Evolutionary conservation across 345 rosid genomes (phyloP), one percentile per base, ranked within the genome.

Genomic region (Eucalyptus leucophloia): DNA sequence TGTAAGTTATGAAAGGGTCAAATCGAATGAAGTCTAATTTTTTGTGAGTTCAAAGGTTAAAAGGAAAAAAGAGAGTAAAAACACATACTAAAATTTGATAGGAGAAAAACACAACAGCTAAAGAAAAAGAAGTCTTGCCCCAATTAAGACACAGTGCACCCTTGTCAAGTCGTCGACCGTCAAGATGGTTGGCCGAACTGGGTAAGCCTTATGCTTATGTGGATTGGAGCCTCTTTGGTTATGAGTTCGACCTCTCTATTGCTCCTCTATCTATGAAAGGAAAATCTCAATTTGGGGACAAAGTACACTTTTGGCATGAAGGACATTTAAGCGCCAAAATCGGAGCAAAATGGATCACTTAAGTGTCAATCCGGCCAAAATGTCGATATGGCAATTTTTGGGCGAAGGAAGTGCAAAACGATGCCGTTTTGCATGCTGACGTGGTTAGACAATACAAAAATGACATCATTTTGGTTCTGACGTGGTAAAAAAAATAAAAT

Each of bases 151-250:
- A 62, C 18, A 14, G 3, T 30, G 16, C 32, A 60, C 17, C 32
- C 4, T 12, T 16, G 4, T 60, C 8, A 2, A 12, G 2, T 12
- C 67, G 4, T 60, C 8, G 2, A 12, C 1, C 1, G 0, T 53
- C 56, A 53, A 53, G 58, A 6, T 60, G 67, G 67, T 5, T 28
- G 17, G 32, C 32, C 7, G 8, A 28, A 28, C 7, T 28, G 4
- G 16, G 7, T 28, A 12, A 28, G 32, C 67, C 67, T 28, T 6
- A 28, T 30, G 16, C 32, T 60, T 60, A 28, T 1, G 8, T 28
- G 69, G 34, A 1, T 28, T 62, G 69, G 32, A 6, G 69, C 8
- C 69, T 62, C 69, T 60, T 60, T 62, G 69, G 15, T 28, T 12
- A 12, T 62, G 15, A 13, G 69, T 62, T 62, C 69, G 1, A 62